Evolutionary conservation across 371 early-diverging fungal species (phyloP).

Genomic region (Mortierella sp.): DNA sequence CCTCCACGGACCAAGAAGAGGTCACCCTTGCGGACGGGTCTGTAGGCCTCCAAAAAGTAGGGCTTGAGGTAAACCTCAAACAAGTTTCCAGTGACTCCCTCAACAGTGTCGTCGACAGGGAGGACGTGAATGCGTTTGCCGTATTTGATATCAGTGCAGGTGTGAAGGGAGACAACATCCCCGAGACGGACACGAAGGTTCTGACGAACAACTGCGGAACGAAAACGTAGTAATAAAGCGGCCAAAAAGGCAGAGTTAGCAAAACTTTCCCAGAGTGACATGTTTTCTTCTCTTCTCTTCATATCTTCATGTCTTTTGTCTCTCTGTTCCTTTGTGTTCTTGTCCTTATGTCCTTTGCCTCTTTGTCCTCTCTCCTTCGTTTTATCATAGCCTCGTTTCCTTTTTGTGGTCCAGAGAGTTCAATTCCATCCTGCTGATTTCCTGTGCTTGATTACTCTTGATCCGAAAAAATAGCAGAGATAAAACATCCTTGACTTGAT

Average conservation of each 20-base stretch:
- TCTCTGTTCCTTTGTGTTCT: neutral
- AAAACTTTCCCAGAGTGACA: too few species aligned
- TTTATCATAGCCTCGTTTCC: too few species aligned
- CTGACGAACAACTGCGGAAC: slow-evolving; percentile 85
- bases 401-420: too few species aligned
- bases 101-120: slow-evolving; percentile 99
- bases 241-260: neutral
- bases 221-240: neutral
- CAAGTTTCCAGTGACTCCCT: slow-evolving; percentile 97
- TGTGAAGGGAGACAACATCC: slow-evolving; percentile 98
- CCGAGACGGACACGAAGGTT: slow-evolving; percentile 98
- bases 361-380: neutral
- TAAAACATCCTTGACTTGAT: neutral
- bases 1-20: slow-evolving; percentile 96
- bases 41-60: slow-evolving; percentile 97
- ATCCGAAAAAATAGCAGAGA: neutral
- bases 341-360: neutral
- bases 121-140: slow-evolving; percentile 97
- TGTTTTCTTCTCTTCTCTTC: slow-evolving; percentile 63
- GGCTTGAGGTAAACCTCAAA: slow-evolving; percentile 98
- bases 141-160: slow-evolving; percentile 96
- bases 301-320: neutral
- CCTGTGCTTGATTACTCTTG: neutral
- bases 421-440: neutral
- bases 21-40: slow-evolving; percentile 97